These are phyloP conservation scores for Vinca minor DNA, from an alignment of 257 asterid species.

Conservation along the genomic window DNA sequence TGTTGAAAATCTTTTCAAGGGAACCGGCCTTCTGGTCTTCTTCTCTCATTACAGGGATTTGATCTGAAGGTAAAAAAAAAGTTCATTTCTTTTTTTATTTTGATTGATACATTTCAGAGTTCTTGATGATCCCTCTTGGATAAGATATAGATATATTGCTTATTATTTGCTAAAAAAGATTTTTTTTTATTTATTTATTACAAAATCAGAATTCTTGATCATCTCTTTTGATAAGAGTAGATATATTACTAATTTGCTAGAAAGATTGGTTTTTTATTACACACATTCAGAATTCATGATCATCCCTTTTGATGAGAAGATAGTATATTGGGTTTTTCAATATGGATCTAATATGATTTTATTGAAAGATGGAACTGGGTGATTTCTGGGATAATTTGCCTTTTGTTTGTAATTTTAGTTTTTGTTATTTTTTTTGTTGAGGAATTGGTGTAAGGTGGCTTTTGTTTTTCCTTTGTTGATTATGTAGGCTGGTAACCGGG, in stretches of 20 bases:
- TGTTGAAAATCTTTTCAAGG: constrained; percentile 47
- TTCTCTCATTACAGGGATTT: constrained; percentile 43
- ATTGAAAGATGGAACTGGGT: neutral
- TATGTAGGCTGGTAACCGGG: constrained; percentile 53
- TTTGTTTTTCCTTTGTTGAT: constrained; percentile 19
- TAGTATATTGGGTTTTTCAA: no score
- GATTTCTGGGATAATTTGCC: constrained; percentile 9
- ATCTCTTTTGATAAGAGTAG: no score
- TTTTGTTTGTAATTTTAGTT: constrained; percentile 9
- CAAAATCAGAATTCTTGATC: no score
- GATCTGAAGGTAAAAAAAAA: constrained; percentile 49
- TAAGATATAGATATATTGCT: neutral
- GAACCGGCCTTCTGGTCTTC: constrained; percentile 50
- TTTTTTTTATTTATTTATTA: neutral
- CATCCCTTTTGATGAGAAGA: no score
- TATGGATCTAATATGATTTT: no score
- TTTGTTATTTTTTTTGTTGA: constrained; percentile 19
- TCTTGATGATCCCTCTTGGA: neutral
- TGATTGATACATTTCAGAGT: neutral
- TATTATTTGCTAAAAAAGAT: neutral
- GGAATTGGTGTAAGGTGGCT: constrained; percentile 26
- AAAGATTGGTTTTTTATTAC: no score
- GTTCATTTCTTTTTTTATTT: no score
- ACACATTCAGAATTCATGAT: no score
- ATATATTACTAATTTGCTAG: no score